Percentiles rank a stretch among this genome's conserved stretches.
These are phyloP conservation scores for Agastache rugosa DNA, from an alignment of 257 asterid genomes.

Conservation along the genomic window DNA sequence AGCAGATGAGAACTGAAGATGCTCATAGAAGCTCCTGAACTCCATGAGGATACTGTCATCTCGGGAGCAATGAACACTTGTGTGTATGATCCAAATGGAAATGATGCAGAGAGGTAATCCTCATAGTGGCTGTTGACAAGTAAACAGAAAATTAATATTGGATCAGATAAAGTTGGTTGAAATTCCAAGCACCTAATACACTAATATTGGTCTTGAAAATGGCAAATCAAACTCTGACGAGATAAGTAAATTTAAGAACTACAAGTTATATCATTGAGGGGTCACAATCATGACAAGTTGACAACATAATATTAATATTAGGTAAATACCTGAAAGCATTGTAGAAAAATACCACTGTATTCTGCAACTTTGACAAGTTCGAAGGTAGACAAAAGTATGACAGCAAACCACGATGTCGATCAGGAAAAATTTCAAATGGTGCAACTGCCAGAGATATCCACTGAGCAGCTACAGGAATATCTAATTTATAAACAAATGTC, in stretches of 20 bases:
- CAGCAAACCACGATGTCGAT: constrained; percentile 66
- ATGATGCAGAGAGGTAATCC: constrained; percentile 83
- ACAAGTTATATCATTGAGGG: constrained; percentile 19
- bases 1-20: constrained; percentile 91
- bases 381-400: constrained; percentile 80
- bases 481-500: constrained; percentile 84
- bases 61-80: constrained; percentile 92
- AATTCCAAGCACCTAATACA: constrained; percentile 29
- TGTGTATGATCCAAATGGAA: constrained; percentile 94
- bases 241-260: constrained; percentile 24
- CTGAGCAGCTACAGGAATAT: constrained; percentile 91
- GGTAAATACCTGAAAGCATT: constrained; percentile 79
- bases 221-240: constrained; percentile 32
- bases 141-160: constrained; percentile 32
- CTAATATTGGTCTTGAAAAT: constrained; percentile 16
- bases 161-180: constrained; percentile 21
- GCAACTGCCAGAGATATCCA: constrained; percentile 94
- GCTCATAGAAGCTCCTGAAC: constrained; percentile 85
- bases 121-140: constrained; percentile 78
- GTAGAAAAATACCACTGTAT: constrained; percentile 78
- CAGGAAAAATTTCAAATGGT: constrained; percentile 89
- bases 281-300: constrained; percentile 9
- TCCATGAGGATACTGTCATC: constrained; percentile 84
- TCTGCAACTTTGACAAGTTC: constrained; percentile 78
- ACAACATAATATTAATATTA: constrained; percentile 24